Evolutionary conservation across 2,329 filamentous ascomycete genomes (phyloP).

Genomic region (Fusarium sp.): DNA sequence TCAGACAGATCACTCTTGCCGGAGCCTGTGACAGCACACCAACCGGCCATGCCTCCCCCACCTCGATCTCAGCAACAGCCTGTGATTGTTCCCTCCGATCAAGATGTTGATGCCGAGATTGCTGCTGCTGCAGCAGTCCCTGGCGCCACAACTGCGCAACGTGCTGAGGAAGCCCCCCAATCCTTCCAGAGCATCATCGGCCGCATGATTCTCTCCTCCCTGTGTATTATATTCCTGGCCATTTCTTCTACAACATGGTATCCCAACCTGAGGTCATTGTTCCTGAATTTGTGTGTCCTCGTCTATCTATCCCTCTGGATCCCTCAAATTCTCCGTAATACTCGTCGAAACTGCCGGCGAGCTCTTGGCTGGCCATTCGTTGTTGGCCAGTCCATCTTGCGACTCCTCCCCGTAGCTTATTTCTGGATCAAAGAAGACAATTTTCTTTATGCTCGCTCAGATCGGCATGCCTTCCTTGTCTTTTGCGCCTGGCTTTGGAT

Average conservation of each 20-base stretch:
- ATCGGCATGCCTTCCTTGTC: conserved; percentile 70
- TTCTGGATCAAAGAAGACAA: conserved; percentile 85
- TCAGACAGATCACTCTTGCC: conserved; percentile 51
- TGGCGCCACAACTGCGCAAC: conserved; percentile 37
- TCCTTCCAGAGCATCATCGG: conserved; percentile 67
- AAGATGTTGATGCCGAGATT: conserved; percentile 71
- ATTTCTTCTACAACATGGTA: conserved; percentile 72
- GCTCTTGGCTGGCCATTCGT: conserved; percentile 94
- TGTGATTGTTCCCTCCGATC: conserved; percentile 71
- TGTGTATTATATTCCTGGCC: conserved; percentile 66
- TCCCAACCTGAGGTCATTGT: conserved; percentile 62
- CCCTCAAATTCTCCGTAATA: conserved; percentile 91
- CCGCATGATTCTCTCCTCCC: conserved; percentile 65
- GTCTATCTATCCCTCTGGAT: conserved; percentile 90
- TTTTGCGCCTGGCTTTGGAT: conserved; percentile 83
- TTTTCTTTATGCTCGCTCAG: conserved; percentile 79
- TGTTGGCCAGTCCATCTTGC: conserved; percentile 80
- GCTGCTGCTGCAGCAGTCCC: conserved; percentile 53
- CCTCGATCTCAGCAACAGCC: conserved; percentile 49
- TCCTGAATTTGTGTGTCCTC: conserved; percentile 73
- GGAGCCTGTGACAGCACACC: conserved; percentile 53
- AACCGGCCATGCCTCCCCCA: conserved; percentile 26
- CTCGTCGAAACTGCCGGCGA: conserved; percentile 88
- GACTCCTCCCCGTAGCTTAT: conserved; percentile 84
- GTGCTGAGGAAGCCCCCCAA: conserved; percentile 45